phyloP scores from a whole-genome alignment of 768 basidiomycete species.

The Exsudoporus frostii region DNA sequence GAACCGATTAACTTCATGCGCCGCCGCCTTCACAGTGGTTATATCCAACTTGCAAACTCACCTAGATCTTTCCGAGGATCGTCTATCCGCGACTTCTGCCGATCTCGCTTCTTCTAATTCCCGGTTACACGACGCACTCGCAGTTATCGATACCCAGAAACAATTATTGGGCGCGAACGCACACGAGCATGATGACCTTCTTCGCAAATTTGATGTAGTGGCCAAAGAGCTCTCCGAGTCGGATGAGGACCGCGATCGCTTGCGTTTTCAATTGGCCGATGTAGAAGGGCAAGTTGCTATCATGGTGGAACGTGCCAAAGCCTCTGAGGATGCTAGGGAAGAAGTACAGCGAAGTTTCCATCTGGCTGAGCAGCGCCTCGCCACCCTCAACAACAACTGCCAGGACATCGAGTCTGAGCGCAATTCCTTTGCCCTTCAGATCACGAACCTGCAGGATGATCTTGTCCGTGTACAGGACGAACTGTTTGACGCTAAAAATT shows the following conservation, averaged over 20 bases:
- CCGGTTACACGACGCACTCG: constrained; percentile 12
- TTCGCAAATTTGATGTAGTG: constrained; percentile 33
- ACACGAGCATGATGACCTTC: constrained; percentile 22
- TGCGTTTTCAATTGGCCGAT: constrained; percentile 33
- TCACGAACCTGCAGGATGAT: constrained; percentile 61
- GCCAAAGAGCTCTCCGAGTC: constrained; percentile 36
- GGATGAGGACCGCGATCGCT: constrained; percentile 16
- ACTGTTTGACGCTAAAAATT: constrained; percentile 52
- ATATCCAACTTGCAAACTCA: constrained; percentile 38
- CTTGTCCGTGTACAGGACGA: constrained; percentile 51
- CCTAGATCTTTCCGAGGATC: constrained; percentile 20
- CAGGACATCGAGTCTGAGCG: constrained; percentile 64
- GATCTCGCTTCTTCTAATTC: constrained; percentile 17
- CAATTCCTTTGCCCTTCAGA: constrained; percentile 60
- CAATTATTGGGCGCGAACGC: constrained; percentile 14
- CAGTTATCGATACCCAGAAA: constrained; percentile 20
- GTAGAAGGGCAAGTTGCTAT: constrained; percentile 33
- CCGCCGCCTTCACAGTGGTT: constrained; percentile 37
- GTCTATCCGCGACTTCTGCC: constrained; percentile 7
- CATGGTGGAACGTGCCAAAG: constrained; percentile 32
- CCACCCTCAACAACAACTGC: constrained; percentile 43
- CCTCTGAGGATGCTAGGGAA: constrained; percentile 34
- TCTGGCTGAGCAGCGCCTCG: constrained; percentile 39
- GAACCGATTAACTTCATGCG: constrained; percentile 32
- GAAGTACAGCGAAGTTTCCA: constrained; percentile 32